Evolutionary conservation across 164 flowering plant genomes (phyloP).

Genomic region (Piper betle): DNA sequence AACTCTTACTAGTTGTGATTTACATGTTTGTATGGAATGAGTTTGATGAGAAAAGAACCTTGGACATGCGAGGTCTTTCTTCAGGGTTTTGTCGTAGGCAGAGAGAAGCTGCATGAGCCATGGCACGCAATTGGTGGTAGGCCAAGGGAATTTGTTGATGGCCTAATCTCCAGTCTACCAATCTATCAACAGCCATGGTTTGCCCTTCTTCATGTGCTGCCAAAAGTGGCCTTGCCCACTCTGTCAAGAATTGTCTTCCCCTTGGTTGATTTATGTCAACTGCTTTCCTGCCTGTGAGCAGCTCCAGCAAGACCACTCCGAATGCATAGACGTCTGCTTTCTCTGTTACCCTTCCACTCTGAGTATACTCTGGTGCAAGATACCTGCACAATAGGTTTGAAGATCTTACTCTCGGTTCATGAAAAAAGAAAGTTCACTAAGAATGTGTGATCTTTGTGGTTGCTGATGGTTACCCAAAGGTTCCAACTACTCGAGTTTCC

Average conservation of each 20-base stretch:
- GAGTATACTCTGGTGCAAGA: conserved; percentile 74
- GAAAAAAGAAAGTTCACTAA: background rate
- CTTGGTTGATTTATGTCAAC: conserved; percentile 23
- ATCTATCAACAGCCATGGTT: conserved; percentile 11
- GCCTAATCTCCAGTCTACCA: conserved; percentile 32
- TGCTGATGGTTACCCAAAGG: conserved; percentile 46
- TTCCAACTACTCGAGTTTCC: conserved; percentile 38
- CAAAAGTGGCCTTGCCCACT: conserved; percentile 31
- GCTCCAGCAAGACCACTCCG: conserved; percentile 65
- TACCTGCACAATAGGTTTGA: conserved; percentile 29
- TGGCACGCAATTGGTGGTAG: conserved; percentile 39
- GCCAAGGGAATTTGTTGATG: background rate
- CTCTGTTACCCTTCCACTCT: conserved; percentile 45
- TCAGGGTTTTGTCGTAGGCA: conserved; percentile 20
- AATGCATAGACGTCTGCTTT: conserved; percentile 81
- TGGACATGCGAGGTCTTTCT: conserved; percentile 23
- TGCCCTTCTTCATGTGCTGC: conserved; percentile 20
- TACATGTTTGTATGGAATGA: background rate
- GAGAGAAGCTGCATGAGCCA: conserved; percentile 36
- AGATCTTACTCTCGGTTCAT: background rate
- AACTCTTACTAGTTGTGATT: no score
- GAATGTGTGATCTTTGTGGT: background rate
- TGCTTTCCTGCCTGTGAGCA: conserved; percentile 51
- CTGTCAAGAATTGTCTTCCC: conserved; percentile 25
- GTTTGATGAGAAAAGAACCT: conserved; percentile 10